Percentiles rank a stretch among this genome's conserved stretches.
Evolutionary conservation across 495 filamentous ascomycete genomes (phyloP).

Genomic region (Aspergillus steynii): DNA sequence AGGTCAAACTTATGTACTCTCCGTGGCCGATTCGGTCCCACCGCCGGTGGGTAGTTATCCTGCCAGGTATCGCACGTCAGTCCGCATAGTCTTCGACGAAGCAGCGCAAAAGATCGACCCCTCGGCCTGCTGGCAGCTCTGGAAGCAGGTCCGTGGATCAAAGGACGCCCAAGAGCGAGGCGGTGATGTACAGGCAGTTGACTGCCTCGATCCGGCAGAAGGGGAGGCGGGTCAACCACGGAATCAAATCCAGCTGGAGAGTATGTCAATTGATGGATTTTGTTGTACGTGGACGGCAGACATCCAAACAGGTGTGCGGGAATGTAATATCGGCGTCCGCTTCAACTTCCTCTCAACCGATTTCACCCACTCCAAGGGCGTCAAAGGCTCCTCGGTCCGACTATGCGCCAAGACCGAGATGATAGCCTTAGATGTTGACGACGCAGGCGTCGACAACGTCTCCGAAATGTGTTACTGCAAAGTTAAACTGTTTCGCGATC

Average conservation of each 20-base stretch:
- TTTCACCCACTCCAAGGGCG: constrained; percentile 94
- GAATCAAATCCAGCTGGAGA: constrained; percentile 75
- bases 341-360: constrained; percentile 98
- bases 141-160: constrained; percentile 89
- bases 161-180: constrained; percentile 89
- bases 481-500: not conserved
- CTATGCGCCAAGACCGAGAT: constrained; percentile 85
- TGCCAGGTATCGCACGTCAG: constrained; percentile 73
- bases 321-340: constrained; percentile 79
- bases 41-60: constrained; percentile 47
- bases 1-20: constrained; percentile 86
- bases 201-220: constrained; percentile 78
- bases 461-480: not conserved
- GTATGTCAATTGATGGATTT: constrained; percentile 86
- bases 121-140: constrained; percentile 84
- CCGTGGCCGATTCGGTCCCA: constrained; percentile 64
- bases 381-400: constrained; percentile 90
- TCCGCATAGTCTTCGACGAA: constrained; percentile 92
- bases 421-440: constrained; percentile 30
- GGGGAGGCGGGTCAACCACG: constrained; percentile 65
- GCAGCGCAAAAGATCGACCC: constrained; percentile 81
- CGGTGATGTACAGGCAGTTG: constrained; percentile 84
- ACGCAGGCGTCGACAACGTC: not conserved
- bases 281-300: constrained; percentile 82
- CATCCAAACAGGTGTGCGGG: constrained; percentile 53